Evolutionary conservation across 2,329 filamentous ascomycete species (phyloP), one percentile per base, ranked within the genome.

Genomic region (Aspergillus floridensis): DNA sequence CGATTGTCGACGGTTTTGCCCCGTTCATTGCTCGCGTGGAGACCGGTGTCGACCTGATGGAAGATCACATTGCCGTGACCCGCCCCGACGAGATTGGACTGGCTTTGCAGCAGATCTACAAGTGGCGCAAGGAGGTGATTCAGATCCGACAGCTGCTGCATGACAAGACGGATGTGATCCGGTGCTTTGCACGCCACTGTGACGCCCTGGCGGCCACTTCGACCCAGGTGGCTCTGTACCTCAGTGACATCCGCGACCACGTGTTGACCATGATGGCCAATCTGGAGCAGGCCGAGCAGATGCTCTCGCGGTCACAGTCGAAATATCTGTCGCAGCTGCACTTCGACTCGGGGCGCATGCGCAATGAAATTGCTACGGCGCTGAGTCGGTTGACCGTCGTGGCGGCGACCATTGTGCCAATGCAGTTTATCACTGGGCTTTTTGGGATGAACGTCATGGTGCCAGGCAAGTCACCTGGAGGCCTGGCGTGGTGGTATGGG

Each of bases 231-330:
- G 92, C 91, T 22, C 84, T 97, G 70, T 97, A 97, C 72, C 85
- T 98, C 31, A 91, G 91, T 68, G 93, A 98, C 77, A 96, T 97
- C 63, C 93, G 97, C 76, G 93, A 98, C 76, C 93, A 98, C 82
- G 92, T 97, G 58, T 89, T 97, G 60, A 97, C 93, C 38, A 97
- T 97, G 93, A 93, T 96, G 83, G 92, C 89, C 68, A 97, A 95
- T 76, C 78, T 98, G 63, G 86, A 87, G 0, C 93, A 97, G 72
- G 96, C 95, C 64, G 93, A 98, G 75, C 96, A 97, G 82, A 96
- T 97, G 82, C 83, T 97, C 31, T 92, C 89, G 10, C 88, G 93
- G 21, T 88, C 90, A 1, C 93, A 98, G 79, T 90, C 89, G 78
- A 97, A 97, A 74, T 96, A 97, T 72, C 83, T 97, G 29, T 92